These are phyloP conservation scores for Pharus latifolius DNA, from an alignment of 176 grass and related monocot genomes.

Conservation along the genomic window DNA sequence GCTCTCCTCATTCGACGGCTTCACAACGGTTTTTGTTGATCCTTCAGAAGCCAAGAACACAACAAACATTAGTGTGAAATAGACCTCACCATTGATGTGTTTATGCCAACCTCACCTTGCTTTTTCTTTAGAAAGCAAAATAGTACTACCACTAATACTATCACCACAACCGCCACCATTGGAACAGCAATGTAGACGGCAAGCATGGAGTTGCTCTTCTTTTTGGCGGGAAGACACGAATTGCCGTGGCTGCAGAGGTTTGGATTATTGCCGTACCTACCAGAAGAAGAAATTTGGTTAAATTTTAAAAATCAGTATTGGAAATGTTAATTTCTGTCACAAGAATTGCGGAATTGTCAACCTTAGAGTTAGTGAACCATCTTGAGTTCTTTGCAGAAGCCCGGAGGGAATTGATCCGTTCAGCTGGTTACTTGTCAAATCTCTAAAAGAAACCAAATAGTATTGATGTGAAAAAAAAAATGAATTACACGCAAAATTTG, in stretches of 20 bases:
- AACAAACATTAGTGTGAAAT: background rate
- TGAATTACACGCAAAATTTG: background rate
- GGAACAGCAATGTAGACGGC: slow-evolving; percentile 28
- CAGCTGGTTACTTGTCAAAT: slow-evolving; percentile 48
- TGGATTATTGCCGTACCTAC: slow-evolving; percentile 41
- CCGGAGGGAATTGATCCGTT: slow-evolving; percentile 34
- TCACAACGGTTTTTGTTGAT: background rate
- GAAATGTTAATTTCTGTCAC: no score
- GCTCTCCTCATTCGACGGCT: background rate
- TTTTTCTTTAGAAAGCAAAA: slow-evolving; percentile 11
- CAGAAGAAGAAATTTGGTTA: background rate
- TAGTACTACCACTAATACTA: background rate
- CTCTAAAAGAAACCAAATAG: slow-evolving; percentile 23
- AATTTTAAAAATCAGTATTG: no score
- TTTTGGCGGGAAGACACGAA: slow-evolving; percentile 20
- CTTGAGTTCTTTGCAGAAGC: slow-evolving; percentile 28
- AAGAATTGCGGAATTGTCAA: background rate
- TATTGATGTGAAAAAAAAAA: background rate
- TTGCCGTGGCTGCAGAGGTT: slow-evolving; percentile 23
- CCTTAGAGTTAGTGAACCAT: slow-evolving; percentile 42
- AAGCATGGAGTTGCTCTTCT: slow-evolving; percentile 24
- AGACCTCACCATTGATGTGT: background rate
- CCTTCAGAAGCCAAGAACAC: background rate
- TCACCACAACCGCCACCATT: slow-evolving; percentile 7
- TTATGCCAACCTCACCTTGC: slow-evolving; percentile 3